Evolutionary conservation across 202 grass and related monocot species (phyloP).

Genomic region (Miscanthus sacchariflorus): DNA sequence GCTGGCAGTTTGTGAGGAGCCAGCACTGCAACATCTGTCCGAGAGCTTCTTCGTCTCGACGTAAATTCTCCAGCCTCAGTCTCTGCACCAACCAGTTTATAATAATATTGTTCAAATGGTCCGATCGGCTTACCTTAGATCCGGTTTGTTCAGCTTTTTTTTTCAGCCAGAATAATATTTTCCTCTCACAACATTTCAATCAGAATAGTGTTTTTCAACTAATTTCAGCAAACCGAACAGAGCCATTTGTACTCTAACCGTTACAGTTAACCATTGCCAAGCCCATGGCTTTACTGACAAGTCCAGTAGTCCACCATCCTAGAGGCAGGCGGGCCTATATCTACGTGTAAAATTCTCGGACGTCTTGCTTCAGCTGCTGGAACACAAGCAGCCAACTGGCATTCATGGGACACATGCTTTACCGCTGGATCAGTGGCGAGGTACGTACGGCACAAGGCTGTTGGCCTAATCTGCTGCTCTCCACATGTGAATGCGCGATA

Average conservation of each 20-base stretch:
- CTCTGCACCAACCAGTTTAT: not conserved
- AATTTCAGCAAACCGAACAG: too few species aligned
- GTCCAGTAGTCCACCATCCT: not conserved
- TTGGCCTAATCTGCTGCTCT: too few species aligned
- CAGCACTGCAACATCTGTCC: not conserved
- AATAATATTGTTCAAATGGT: too few species aligned
- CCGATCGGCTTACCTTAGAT: too few species aligned
- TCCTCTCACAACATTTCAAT: too few species aligned
- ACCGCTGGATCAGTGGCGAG: slow-evolving; percentile 15
- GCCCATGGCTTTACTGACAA: not conserved
- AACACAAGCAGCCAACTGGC: slow-evolving; percentile 17
- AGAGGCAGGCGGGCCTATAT: not conserved
- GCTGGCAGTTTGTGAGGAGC: not conserved
- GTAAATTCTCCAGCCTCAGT: not conserved
- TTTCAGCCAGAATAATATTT: too few species aligned
- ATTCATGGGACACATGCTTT: slow-evolving; percentile 19
- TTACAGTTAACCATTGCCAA: not conserved
- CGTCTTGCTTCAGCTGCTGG: slow-evolving; percentile 2
- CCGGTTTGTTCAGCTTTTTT: too few species aligned
- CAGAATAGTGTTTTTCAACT: too few species aligned
- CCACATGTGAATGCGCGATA: too few species aligned
- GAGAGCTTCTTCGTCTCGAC: not conserved
- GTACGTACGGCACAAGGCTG: not conserved
- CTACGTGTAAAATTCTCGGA: not conserved
- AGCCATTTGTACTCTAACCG: not conserved